Percentiles rank a stretch among this genome's conserved stretches.
Conservation (phyloP, 257 asterid species). For the Nyctanthes arbortristis region DNA sequence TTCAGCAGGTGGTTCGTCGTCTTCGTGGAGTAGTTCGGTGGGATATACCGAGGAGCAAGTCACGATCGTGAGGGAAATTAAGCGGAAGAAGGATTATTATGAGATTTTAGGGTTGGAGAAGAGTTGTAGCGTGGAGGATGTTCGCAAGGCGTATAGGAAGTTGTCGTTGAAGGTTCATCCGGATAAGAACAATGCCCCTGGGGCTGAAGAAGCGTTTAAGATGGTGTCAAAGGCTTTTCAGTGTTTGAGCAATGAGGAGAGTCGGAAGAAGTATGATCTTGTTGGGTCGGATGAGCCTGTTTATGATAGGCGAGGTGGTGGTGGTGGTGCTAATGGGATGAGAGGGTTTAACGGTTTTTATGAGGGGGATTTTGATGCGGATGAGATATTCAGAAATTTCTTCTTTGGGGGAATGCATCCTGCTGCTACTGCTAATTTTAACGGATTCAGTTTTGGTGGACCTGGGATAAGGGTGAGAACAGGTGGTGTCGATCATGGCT, state of each 20-base stretch:
- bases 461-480: conserved; percentile 75
- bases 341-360: conserved; percentile 75
- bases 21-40: conserved; percentile 38
- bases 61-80: conserved; percentile 60
- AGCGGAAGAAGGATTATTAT: conserved; percentile 83
- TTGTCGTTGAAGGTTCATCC: conserved; percentile 94
- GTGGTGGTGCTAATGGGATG: conserved; percentile 53
- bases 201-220: conserved; percentile 97
- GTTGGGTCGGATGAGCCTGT: conserved; percentile 74
- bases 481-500: conserved; percentile 62
- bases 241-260: conserved; percentile 81
- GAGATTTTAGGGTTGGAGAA: conserved; percentile 86
- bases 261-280: conserved; percentile 66
- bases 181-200: conserved; percentile 91
- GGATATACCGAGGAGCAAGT: conserved; percentile 72
- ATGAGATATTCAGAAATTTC: conserved; percentile 93
- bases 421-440: conserved; percentile 59
- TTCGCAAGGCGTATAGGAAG: conserved; percentile 83
- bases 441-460: conserved; percentile 86
- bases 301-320: conserved; percentile 52
- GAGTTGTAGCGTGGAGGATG: conserved; percentile 66
- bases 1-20: conserved; percentile 40
- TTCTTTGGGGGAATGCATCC: conserved; percentile 91
- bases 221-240: conserved; percentile 90
- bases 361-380: conserved; percentile 75